Evolutionary conservation across 257 asterid species (phyloP).

Genomic region (Perilla frutescens): DNA sequence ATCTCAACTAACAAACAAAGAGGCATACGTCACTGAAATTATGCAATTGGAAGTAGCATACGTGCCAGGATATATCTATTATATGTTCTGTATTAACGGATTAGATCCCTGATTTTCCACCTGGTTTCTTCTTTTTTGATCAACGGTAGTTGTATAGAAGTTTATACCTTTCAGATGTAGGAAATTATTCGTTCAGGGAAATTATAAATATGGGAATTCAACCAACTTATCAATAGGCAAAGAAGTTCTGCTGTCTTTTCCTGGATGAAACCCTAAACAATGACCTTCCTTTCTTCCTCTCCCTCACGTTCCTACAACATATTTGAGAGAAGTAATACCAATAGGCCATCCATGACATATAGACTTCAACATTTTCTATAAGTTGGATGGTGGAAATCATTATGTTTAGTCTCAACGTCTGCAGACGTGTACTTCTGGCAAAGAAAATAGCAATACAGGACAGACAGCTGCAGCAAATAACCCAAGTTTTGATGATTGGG

Average conservation of each 20-base stretch:
- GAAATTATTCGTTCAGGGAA: too few relatives aligned
- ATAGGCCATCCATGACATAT: neutral
- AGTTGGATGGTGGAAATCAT: neutral
- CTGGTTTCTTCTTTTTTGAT: neutral
- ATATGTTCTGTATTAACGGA: neutral
- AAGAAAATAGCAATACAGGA: neutral
- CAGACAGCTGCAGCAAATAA: too few relatives aligned
- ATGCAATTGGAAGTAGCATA: neutral
- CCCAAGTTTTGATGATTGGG: too few relatives aligned
- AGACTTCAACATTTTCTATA: neutral
- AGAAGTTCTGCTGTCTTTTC: too few relatives aligned
- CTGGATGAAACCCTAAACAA: too few relatives aligned
- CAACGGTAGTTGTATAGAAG: neutral
- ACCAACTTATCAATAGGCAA: too few relatives aligned
- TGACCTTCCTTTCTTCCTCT: too few relatives aligned
- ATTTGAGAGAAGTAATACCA: neutral
- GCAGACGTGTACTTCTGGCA: too few relatives aligned
- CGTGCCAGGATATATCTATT: neutral
- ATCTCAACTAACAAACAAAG: neutral
- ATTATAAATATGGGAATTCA: too few relatives aligned
- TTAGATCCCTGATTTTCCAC: neutral
- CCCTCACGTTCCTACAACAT: too few relatives aligned
- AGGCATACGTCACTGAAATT: neutral
- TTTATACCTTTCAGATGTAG: too few relatives aligned
- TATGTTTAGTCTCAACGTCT: too few relatives aligned